Conservation (phyloP, 1,139 yeast genomes). For the Candida frijolesensis region DNA sequence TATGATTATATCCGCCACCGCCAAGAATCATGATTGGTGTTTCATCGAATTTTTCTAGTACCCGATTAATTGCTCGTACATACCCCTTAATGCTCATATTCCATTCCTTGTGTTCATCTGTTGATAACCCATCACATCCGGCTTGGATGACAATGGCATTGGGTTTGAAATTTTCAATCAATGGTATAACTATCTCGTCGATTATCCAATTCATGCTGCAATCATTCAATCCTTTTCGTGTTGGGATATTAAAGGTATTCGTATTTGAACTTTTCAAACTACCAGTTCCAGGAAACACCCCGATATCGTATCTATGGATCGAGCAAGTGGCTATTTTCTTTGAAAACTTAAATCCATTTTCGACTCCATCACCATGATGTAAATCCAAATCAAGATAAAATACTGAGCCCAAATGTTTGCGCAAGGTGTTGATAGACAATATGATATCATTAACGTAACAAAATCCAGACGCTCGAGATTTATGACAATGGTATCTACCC, state of each 20-base stretch:
- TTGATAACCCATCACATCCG: constrained; percentile 70
- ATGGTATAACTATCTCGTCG: constrained; percentile 45
- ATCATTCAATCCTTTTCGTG: constrained; percentile 59
- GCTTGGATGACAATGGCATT: constrained; percentile 63
- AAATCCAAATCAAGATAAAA: constrained; percentile 72
- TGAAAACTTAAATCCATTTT: constrained; percentile 60
- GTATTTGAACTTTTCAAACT: constrained; percentile 27
- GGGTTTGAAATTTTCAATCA: constrained; percentile 42
- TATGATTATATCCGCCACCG: constrained; percentile 76
- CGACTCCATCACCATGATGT: constrained; percentile 84
- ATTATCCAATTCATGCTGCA: constrained; percentile 37
- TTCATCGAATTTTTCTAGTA: constrained; percentile 29
- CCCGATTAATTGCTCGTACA: constrained; percentile 32
- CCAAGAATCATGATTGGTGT: constrained; percentile 57
- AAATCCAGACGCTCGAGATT: constrained; percentile 64
- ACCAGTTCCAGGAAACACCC: constrained; percentile 80
- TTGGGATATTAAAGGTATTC: constrained; percentile 57
- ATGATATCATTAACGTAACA: constrained; percentile 75
- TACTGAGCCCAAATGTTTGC: constrained; percentile 50
- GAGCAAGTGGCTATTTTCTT: constrained; percentile 63
- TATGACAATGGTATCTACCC: constrained; percentile 73
- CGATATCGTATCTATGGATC: constrained; percentile 62
- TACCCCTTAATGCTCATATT: constrained; percentile 60
- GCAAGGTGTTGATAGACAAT: constrained; percentile 49
- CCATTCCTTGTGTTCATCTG: constrained; percentile 68